Percentiles rank a stretch among this genome's conserved stretches.
Conservation (phyloP, 2,329 filamentous ascomycete species). For the Penicillium sp. region DNA sequence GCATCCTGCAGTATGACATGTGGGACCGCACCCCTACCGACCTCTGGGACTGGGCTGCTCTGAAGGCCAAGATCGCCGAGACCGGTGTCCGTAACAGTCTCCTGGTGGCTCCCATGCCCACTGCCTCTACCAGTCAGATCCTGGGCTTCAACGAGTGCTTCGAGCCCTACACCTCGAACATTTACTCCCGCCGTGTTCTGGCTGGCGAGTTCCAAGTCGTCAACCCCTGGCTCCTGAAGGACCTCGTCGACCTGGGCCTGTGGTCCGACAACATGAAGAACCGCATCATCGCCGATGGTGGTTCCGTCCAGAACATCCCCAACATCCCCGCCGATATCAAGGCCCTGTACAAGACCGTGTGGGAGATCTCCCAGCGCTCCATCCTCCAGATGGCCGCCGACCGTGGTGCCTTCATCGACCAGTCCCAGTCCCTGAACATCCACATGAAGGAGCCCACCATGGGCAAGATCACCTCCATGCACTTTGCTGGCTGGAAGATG, state of each 20-base stretch:
- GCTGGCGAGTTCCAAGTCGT: constrained; percentile 99
- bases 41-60: constrained; percentile 90
- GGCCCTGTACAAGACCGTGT: constrained; percentile 97
- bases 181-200: constrained; percentile 96
- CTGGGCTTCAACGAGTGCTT: constrained; percentile 99
- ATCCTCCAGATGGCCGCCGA: constrained; percentile 98
- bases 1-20: constrained; percentile 97
- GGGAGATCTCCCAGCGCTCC: constrained; percentile 95
- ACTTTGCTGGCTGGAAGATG: constrained; percentile 98
- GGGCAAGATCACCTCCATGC: constrained; percentile 99
- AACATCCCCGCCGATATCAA: constrained; percentile 97
- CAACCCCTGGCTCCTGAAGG: constrained; percentile 97
- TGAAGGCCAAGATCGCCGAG: constrained; percentile 89
- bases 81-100: constrained; percentile 94
- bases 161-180: constrained; percentile 99
- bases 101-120: constrained; percentile 95
- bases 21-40: constrained; percentile 92
- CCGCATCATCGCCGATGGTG: constrained; percentile 95
- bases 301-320: constrained; percentile 93
- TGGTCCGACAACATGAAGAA: constrained; percentile 99
- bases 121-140: constrained; percentile 95
- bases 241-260: constrained; percentile 93
- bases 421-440: constrained; percentile 98
- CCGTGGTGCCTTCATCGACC: constrained; percentile 96
- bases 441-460: constrained; percentile 99